Percentiles rank a stretch among this genome's conserved stretches.
Evolutionary conservation across 2,329 filamentous ascomycete genomes (phyloP).

Genomic region (Colletotrichum chlorophyti): DNA sequence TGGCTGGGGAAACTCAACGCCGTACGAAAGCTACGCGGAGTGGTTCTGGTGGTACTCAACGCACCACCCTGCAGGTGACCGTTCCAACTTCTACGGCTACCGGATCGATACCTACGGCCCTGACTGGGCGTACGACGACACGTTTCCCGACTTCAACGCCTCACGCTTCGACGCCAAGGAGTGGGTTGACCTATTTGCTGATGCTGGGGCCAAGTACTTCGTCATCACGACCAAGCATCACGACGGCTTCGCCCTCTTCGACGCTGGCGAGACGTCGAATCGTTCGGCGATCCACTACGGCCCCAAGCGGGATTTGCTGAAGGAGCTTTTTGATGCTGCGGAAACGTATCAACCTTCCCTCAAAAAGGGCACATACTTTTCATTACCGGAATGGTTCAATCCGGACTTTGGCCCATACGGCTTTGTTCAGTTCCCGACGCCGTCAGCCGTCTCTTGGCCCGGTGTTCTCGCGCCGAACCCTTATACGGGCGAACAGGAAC

Average conservation of each 20-base stretch:
- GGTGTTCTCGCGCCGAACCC: constrained; percentile 40
- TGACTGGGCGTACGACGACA: constrained; percentile 61
- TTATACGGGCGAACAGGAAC: constrained; percentile 47
- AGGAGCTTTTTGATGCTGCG: constrained; percentile 47
- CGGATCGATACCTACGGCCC: constrained; percentile 57
- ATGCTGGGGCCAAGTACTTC: constrained; percentile 58
- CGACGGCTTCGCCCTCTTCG: constrained; percentile 54
- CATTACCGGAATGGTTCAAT: constrained; percentile 57
- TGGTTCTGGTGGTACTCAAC: constrained; percentile 57
- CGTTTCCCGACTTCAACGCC: constrained; percentile 60
- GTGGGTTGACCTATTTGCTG: constrained; percentile 60
- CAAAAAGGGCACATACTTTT: constrained; percentile 53
- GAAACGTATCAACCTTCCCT: constrained; percentile 3
- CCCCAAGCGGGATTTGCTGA: constrained; percentile 34
- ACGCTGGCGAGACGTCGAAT: constrained; percentile 44
- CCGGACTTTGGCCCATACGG: constrained; percentile 51
- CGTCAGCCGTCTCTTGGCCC: constrained; percentile 41
- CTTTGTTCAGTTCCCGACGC: constrained; percentile 46
- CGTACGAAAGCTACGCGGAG: constrained; percentile 49
- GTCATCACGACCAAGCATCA: constrained; percentile 55
- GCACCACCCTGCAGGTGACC: constrained; percentile 20
- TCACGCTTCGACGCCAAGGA: constrained; percentile 55
- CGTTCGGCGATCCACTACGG: constrained; percentile 49
- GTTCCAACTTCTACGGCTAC: constrained; percentile 49
- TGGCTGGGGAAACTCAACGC: constrained; percentile 57